phyloP scores from a whole-genome alignment of 2,329 filamentous ascomycete species.

The Cryphonectria nitschkei region DNA sequence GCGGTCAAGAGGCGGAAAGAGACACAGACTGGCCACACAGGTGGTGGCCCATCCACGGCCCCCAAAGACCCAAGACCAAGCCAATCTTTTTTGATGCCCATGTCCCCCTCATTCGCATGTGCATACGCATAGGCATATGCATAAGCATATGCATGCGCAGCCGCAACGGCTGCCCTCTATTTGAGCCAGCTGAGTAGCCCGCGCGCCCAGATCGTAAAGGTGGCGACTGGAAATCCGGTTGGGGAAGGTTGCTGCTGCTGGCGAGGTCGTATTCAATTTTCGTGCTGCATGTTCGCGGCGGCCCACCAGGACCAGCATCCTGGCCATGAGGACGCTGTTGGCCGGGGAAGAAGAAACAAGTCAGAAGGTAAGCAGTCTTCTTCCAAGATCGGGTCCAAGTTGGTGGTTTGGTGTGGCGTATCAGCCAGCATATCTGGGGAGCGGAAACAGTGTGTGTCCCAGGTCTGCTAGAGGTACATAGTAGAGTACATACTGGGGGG shows the following conservation, averaged over 20 bases:
- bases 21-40: neutral
- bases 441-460: neutral
- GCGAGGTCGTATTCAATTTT: neutral
- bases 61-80: neutral
- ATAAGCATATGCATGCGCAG: neutral
- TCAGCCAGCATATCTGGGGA: neutral
- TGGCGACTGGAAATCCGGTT: neutral
- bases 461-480: neutral
- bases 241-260: neutral
- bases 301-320: neutral
- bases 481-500: neutral
- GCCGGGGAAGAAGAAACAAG: neutral
- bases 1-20: neutral
- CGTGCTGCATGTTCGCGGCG: neutral
- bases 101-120: too few relatives aligned
- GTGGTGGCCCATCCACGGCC: neutral
- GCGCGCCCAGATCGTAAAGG: neutral
- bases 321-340: neutral
- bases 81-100: neutral
- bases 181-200: neutral
- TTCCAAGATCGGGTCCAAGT: neutral
- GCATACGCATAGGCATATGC: neutral
- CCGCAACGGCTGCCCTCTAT: neutral
- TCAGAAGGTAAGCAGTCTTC: neutral
- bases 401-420: neutral